A percentile compares a stretch with the other conserved stretches of the same genome.
phyloP scores from a whole-genome alignment of 352 stramenopile species.

The Phytophthora cajani region DNA sequence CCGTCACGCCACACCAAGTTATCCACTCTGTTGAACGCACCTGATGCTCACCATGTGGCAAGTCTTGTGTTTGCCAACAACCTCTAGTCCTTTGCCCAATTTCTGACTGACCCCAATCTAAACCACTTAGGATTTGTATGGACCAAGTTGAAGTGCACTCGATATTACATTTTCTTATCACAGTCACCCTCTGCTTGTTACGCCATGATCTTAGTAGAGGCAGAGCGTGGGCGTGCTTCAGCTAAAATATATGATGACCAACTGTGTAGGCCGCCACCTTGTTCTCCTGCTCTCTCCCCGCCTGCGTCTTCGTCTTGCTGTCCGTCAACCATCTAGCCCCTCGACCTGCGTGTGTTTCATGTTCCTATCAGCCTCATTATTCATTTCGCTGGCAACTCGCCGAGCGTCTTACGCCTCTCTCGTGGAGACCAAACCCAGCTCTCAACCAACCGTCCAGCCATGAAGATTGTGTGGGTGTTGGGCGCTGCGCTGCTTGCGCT shows the following conservation, averaged over 20 bases:
- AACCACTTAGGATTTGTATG: constrained; percentile 9
- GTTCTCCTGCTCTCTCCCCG: constrained; percentile 16
- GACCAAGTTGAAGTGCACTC: constrained; percentile 15
- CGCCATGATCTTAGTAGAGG: constrained; percentile 21
- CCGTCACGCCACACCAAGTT: neutral
- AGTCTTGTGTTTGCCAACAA: constrained; percentile 6
- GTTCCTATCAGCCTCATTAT: constrained; percentile 7
- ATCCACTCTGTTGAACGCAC: constrained; percentile 8
- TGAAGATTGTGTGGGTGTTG: constrained; percentile 18
- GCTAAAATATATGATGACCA: constrained; percentile 27
- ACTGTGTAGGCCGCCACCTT: neutral
- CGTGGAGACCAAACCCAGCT: neutral
- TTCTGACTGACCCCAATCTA: too few species aligned
- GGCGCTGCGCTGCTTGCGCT: constrained; percentile 13
- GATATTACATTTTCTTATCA: constrained; percentile 17
- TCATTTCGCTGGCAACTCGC: constrained; percentile 26
- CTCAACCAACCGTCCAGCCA: neutral
- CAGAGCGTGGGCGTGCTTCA: constrained; percentile 4
- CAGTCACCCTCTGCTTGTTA: constrained; percentile 6
- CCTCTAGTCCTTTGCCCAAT: constrained; percentile 9
- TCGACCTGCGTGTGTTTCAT: neutral
- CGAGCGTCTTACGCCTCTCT: constrained; percentile 4
- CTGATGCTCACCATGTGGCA: constrained; percentile 15
- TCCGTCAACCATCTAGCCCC: constrained; percentile 10
- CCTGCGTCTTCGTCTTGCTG: constrained; percentile 5